Percentiles rank a stretch among this genome's conserved stretches.
Evolutionary conservation across 73 alveolate species (phyloP).

Genomic region (Tetrahymena thermophila): DNA sequence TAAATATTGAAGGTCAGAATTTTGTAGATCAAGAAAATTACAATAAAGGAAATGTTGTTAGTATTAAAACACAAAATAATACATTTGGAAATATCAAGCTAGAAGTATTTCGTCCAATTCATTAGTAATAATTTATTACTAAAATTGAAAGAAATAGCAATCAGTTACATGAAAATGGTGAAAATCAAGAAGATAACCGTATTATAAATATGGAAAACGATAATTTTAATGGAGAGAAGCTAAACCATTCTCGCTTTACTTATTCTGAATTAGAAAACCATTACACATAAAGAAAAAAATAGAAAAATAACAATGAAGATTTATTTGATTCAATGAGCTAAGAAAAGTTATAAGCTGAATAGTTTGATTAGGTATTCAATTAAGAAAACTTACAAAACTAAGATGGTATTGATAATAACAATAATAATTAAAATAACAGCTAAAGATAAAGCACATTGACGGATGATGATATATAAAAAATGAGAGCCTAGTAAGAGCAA

Average conservation of each 20-base stretch:
- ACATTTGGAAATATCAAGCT: background rate
- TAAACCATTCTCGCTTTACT: background rate
- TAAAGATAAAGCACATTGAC: background rate
- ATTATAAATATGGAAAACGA: background rate
- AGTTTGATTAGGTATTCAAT: background rate
- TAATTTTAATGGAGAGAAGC: background rate
- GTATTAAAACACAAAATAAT: background rate
- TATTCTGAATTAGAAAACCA: background rate
- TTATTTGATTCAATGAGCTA: background rate
- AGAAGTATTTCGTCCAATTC: background rate
- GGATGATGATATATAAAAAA: background rate
- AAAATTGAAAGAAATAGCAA: background rate
- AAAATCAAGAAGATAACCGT: background rate
- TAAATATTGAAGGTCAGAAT: background rate
- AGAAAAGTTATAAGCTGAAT: background rate
- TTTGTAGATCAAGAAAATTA: background rate
- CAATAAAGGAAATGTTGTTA: background rate
- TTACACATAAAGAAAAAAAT: background rate
- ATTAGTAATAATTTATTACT: background rate
- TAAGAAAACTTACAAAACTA: background rate
- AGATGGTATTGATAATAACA: background rate
- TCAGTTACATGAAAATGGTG: background rate
- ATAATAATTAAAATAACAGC: background rate
- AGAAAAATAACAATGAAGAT: background rate
- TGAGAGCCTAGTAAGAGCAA: background rate